Evolutionary conservation across 495 filamentous ascomycete species (phyloP), one percentile per base, ranked within the genome.

Genomic region (Sordaria brevicollis): DNA sequence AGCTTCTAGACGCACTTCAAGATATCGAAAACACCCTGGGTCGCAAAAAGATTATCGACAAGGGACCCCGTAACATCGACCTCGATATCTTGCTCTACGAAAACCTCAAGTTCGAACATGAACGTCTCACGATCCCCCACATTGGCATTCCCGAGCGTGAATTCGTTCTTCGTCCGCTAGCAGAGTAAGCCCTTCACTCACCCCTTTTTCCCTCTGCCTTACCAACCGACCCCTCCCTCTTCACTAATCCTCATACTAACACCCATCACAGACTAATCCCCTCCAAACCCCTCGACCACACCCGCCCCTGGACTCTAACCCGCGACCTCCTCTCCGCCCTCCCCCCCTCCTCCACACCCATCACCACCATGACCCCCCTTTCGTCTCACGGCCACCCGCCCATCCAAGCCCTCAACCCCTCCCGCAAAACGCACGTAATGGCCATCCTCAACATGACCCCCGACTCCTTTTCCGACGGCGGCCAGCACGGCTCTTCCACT

Each of bases 401-500:
- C 1, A 80, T 97, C 6, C 85, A 87, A 43, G 84, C 91, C 29
- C 86, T 90, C 36, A 83, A 88, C 70, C 82, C 88, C 0, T 82
- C 79, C 67, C 89, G 92, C 54, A 82, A 81, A 57, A 97, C 94
- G 2, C 87, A 89, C 68, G 80, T 97, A 43, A 98, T 99, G 95
- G 91, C 92, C 35, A 96, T 99, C 73, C 85, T 97, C 67, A 99
- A 99, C 81, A 83, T 97, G 69, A 97, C 94, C 1, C 95, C 94
- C 10, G 95, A 99, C 83, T 98, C 95, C 41, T 98, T 98, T 83
- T 97, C 94, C 13, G 93, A 97, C 74, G 95, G 93, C 67, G 94
- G 94, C 54, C 74, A 80, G 2, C 84, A 93, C 80, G 74, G 76
- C 49, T 29, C 73, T 0, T 10, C 71, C 65, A 72, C 75, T 11